Evolutionary conservation across 2,329 filamentous ascomycete species (phyloP).

Genomic region (Talaromyces sp.): DNA sequence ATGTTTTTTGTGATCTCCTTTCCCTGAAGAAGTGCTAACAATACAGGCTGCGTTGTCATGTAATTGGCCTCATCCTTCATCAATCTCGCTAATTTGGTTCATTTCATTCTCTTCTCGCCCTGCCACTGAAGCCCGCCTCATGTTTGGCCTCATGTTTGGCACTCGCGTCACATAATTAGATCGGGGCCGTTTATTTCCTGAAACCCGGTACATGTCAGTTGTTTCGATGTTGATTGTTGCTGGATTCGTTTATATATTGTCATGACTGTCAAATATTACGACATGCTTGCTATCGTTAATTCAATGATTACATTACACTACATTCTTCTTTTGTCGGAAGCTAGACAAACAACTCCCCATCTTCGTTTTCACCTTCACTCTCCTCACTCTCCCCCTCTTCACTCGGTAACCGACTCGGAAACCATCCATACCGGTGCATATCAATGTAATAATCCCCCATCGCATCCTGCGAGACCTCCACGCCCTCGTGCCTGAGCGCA

Average conservation of each 20-base stretch:
- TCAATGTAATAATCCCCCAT: conserved; percentile 43
- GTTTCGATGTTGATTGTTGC: background rate
- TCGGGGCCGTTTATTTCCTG: background rate
- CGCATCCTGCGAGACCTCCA: conserved; percentile 35
- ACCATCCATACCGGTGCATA: conserved; percentile 42
- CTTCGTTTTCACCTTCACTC: background rate
- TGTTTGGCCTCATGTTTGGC: background rate
- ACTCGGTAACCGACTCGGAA: conserved; percentile 46
- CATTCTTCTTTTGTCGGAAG: background rate
- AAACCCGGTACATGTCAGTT: background rate
- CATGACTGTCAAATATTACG: background rate
- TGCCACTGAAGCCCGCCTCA: background rate
- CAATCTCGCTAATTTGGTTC: background rate
- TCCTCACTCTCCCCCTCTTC: conserved; percentile 27
- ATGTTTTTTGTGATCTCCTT: conserved; percentile 39
- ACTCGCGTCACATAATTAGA: background rate
- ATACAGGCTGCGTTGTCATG: conserved; percentile 12
- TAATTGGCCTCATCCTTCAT: background rate
- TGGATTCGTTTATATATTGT: background rate
- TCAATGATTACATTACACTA: background rate
- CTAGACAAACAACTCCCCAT: background rate
- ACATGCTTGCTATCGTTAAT: background rate
- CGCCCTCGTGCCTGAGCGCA: conserved; percentile 36
- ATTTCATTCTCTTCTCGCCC: background rate
- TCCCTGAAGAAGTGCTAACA: background rate